phyloP scores from a whole-genome alignment of 1,284 basidiomycete species.

The Apiotrichum akiyoshidainum region DNA sequence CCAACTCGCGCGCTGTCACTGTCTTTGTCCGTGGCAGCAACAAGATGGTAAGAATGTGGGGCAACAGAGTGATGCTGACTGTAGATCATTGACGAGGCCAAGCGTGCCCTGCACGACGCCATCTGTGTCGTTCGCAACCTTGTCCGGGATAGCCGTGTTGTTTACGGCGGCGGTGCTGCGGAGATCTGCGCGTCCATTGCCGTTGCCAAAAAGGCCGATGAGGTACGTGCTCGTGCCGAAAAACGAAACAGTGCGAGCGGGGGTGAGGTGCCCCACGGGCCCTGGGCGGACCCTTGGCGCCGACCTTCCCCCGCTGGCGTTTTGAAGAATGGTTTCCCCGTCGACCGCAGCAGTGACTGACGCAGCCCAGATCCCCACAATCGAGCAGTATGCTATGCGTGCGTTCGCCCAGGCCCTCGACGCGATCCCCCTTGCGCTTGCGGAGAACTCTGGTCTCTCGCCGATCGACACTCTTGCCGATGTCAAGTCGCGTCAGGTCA shows the following conservation, averaged over 20 bases:
- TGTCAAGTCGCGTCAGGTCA: slow-evolving; percentile 90
- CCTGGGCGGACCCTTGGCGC: slow-evolving; percentile 1
- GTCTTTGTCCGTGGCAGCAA: slow-evolving; percentile 96
- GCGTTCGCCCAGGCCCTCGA: slow-evolving; percentile 94
- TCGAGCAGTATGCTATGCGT: slow-evolving; percentile 99
- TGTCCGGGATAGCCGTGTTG: slow-evolving; percentile 91
- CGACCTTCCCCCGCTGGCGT: not conserved
- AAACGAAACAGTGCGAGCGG: not conserved
- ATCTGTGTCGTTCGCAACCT: slow-evolving; percentile 96
- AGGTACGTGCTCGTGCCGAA: slow-evolving; percentile 55
- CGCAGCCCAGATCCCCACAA: slow-evolving; percentile 68
- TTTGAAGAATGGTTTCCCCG: not conserved
- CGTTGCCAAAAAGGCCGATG: slow-evolving; percentile 89
- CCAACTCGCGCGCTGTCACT: slow-evolving; percentile 92
- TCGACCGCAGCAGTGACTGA: not conserved
- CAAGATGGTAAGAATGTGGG: slow-evolving; percentile 74
- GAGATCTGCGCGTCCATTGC: slow-evolving; percentile 94
- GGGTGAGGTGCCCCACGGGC: slow-evolving; percentile 8
- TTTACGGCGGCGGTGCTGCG: slow-evolving; percentile 96
- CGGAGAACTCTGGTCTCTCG: slow-evolving; percentile 93
- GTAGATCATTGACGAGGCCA: slow-evolving; percentile 97
- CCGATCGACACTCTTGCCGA: slow-evolving; percentile 95
- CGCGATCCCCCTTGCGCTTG: slow-evolving; percentile 86
- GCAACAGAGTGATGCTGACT: slow-evolving; percentile 8
- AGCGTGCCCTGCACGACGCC: slow-evolving; percentile 94